Evolutionary conservation across 2,329 filamentous ascomycete genomes (phyloP), one percentile per base, ranked within the genome.

Genomic region (Mycosphaerella sp.): DNA sequence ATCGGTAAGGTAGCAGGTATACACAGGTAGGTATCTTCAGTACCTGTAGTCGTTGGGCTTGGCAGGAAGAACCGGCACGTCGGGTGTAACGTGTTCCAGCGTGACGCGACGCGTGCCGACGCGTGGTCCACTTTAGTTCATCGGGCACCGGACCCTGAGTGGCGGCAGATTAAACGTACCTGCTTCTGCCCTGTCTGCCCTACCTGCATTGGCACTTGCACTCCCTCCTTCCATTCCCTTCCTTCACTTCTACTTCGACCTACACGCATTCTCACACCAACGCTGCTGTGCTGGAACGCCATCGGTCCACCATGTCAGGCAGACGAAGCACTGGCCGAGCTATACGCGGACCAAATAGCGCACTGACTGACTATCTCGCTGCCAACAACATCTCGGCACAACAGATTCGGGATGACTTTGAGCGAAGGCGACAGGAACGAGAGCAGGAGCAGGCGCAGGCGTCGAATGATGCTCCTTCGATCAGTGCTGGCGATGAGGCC

Each of bases 331-430:
- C 65, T 45, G 77, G 79, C 61, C 71, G 74, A 57, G 42, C 48
- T 11, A 80, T 80, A 62, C 76, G 78, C 47, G 78, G 78, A 2
- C 82, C 82, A 31, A 83, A 83, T 61, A 85, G 82, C 55, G 84
- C 84, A 10, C 72, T 86, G 64, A 86, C 83, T 6, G 82, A 86
- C 65, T 86, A 85, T 63, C 72, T 86, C 51, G 83, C 83, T 46
- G 80, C 85, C 2, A 84, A 87, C 69, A 88, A 88, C 63, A 89
- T 89, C 60, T 87, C 81, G 21, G 82, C 82, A 2, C 74, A 75
- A 50, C 80, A 84, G 62, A 85, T 85, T 56, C 76, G 78, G 44
- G 73, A 80, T 61, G 80, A 82, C 48, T 80, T 82, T 64, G 75
- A 77, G 57, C 74, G 77, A 52, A 78, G 82, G 36, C 63, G 77